Evolutionary conservation across 75 land plant species (phyloP).

Genomic region (Picea sitchensis): DNA sequence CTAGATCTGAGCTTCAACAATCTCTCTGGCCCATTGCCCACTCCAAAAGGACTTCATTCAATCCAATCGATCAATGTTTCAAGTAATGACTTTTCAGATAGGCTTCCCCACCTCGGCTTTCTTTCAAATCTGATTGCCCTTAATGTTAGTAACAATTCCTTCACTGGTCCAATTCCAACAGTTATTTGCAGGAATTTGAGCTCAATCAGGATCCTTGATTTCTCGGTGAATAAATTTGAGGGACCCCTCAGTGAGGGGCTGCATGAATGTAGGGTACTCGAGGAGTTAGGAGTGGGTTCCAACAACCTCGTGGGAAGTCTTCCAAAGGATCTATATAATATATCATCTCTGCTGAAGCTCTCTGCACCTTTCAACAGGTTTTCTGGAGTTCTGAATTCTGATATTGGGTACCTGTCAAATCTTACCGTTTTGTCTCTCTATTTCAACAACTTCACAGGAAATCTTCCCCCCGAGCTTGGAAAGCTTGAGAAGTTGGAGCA

Average conservation of each 20-base stretch:
- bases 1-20: slow-evolving; percentile 47
- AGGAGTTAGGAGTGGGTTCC: slow-evolving; percentile 33
- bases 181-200: slow-evolving; percentile 17
- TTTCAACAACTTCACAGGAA: slow-evolving; percentile 52
- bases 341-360: slow-evolving; percentile 20
- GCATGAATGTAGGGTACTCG: slow-evolving; percentile 29
- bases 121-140: slow-evolving; percentile 22
- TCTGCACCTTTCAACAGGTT: slow-evolving; percentile 40
- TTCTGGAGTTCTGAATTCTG: slow-evolving; percentile 24
- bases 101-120: slow-evolving; percentile 12
- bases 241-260: slow-evolving; percentile 25
- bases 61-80: slow-evolving; percentile 27
- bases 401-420: slow-evolving; percentile 33
- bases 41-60: slow-evolving; percentile 6
- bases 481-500: slow-evolving; percentile 36
- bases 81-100: slow-evolving; percentile 32
- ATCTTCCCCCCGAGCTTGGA: slow-evolving; percentile 43
- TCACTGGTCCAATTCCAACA: slow-evolving; percentile 39
- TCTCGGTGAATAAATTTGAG: slow-evolving; percentile 44
- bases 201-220: slow-evolving; percentile 27
- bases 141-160: slow-evolving; percentile 43
- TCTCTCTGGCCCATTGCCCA: slow-evolving; percentile 29
- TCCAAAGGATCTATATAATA: slow-evolving; percentile 31
- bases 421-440: slow-evolving; percentile 47
- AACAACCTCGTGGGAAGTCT: slow-evolving; percentile 36